Evolutionary conservation across 1,284 basidiomycete genomes (phyloP), one percentile per base, ranked within the genome.

Genomic region (Irpex sp.): DNA sequence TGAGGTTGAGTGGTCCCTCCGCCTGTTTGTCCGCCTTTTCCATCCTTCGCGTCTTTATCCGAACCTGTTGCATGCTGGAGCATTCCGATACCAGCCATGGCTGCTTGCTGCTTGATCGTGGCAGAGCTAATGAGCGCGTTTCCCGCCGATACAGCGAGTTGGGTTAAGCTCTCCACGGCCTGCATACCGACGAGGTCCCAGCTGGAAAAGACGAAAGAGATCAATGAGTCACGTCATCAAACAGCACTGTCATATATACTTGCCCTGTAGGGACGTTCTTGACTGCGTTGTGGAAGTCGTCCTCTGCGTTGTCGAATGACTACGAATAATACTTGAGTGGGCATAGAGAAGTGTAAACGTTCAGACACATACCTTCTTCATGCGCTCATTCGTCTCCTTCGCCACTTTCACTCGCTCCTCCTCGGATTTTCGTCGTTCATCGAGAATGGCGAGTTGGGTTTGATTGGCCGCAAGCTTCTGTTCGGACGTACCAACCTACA

Each of bases 201-300:
- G 54, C 54, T 56, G 49, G 7, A 34, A n/a, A 21, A 51, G 11
- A n/a, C 8, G 13, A 2, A 36, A 52, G 51, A 15, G 34, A 13
- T 15, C 2, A 56, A 13, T 36, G 21, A 56, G 40, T 11, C 54
- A 26, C 6, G 34, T 19, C 21, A 8, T 8, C 3, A 34, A 56
- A 34, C 11, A 34, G 21, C n/a, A 51, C 17, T 8, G 7, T n/a
- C 17, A 34, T 9, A 56, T 31, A 31, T 56, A 34, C 54, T 34
- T 17, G 34, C 54, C 26, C 34, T 15, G 17, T 56, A 34, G 54
- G 54, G 19, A 56, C 54, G 3, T 56, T 59, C 58, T 51, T 38
- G 6, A 59, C 58, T 8, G 58, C 38, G 17, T 51, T 26, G 47
- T 59, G 58, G 47, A 59, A 59, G 47, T 59, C 58, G 6, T 48